These are phyloP conservation scores for Hypomontagnella submonticulosa DNA, from an alignment of 495 filamentous ascomycete genomes.

Conservation along the genomic window DNA sequence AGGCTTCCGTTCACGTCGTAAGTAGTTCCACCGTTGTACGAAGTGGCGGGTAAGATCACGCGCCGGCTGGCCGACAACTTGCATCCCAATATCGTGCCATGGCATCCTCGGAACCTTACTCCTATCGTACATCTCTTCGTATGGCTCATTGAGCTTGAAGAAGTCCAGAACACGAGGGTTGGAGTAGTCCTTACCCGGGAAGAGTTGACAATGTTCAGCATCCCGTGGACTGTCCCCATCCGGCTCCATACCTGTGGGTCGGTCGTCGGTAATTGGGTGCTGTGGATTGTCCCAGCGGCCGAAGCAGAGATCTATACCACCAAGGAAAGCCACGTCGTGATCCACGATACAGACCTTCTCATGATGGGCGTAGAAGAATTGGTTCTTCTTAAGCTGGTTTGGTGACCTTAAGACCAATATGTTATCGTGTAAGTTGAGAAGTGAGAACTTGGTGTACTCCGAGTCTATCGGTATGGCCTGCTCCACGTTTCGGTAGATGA, in stretches of 20 bases:
- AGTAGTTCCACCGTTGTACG: slow-evolving; percentile 99
- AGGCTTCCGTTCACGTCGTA: slow-evolving; percentile 92
- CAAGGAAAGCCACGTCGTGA: slow-evolving; percentile 94
- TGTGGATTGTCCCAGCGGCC: slow-evolving; percentile 97
- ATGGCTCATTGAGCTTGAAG: slow-evolving; percentile 91
- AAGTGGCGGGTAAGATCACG: slow-evolving; percentile 96
- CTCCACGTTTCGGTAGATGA: slow-evolving; percentile 98
- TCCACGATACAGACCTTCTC: slow-evolving; percentile 97
- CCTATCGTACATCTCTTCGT: slow-evolving; percentile 99
- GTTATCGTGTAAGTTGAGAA: slow-evolving; percentile 95
- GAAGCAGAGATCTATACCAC: slow-evolving; percentile 97
- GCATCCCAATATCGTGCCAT: slow-evolving; percentile 99
- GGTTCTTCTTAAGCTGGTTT: slow-evolving; percentile 97
- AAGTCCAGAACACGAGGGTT: slow-evolving; percentile 97
- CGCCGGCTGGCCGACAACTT: slow-evolving; percentile 95
- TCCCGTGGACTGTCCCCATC: slow-evolving; percentile 79
- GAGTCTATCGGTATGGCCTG: slow-evolving; percentile 98
- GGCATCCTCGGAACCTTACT: slow-evolving; percentile 91
- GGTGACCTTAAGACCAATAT: slow-evolving; percentile 95
- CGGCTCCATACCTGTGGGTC: slow-evolving; percentile 91
- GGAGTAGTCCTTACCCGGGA: slow-evolving; percentile 98
- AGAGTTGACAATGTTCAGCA: slow-evolving; percentile 93
- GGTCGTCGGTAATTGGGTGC: slow-evolving; percentile 90
- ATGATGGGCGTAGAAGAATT: slow-evolving; percentile 99
- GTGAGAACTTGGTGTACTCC: slow-evolving; percentile 97